phyloP scores from a whole-genome alignment of 2,329 filamentous ascomycete species.

The Sporothrix humicola region DNA sequence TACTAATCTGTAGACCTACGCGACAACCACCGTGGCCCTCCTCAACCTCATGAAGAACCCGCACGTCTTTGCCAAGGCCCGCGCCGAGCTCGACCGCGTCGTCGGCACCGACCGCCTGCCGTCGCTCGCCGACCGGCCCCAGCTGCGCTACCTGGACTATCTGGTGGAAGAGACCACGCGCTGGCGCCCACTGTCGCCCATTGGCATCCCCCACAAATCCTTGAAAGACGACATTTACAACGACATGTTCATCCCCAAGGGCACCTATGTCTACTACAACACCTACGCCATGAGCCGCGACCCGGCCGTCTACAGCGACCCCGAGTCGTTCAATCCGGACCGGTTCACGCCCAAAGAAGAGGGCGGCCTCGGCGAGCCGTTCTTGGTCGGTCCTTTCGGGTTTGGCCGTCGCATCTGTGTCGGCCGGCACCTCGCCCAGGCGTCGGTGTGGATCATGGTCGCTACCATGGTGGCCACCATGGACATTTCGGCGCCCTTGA shows the following conservation, averaged over 20 bases:
- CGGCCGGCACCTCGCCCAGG: constrained; percentile 57
- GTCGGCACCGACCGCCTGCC: constrained; percentile 53
- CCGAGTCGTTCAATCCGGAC: constrained; percentile 54
- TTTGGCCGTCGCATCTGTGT: constrained; percentile 59
- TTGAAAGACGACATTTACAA: constrained; percentile 62
- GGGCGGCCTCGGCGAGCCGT: constrained; percentile 49
- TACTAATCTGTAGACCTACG: constrained; percentile 36
- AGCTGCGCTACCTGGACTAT: constrained; percentile 52
- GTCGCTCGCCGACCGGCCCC: constrained; percentile 51
- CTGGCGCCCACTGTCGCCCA: constrained; percentile 53
- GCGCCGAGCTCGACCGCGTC: constrained; percentile 54
- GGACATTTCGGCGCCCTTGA: constrained; percentile 36
- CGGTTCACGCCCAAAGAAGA: constrained; percentile 45
- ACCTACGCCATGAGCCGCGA: constrained; percentile 54
- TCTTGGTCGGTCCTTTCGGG: constrained; percentile 56
- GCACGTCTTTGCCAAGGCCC: constrained; percentile 54
- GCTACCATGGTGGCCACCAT: constrained; percentile 53
- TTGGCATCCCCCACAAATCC: constrained; percentile 61
- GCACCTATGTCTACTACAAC: constrained; percentile 53
- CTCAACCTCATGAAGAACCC: constrained; percentile 52
- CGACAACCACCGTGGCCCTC: constrained; percentile 49
- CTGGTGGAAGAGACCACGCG: constrained; percentile 55
- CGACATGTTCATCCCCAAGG: constrained; percentile 62
- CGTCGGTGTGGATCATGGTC: constrained; percentile 51
- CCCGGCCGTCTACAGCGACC: constrained; percentile 48